phyloP scores from a whole-genome alignment of 805 yeast species.

The Myxozyma neglecta region DNA sequence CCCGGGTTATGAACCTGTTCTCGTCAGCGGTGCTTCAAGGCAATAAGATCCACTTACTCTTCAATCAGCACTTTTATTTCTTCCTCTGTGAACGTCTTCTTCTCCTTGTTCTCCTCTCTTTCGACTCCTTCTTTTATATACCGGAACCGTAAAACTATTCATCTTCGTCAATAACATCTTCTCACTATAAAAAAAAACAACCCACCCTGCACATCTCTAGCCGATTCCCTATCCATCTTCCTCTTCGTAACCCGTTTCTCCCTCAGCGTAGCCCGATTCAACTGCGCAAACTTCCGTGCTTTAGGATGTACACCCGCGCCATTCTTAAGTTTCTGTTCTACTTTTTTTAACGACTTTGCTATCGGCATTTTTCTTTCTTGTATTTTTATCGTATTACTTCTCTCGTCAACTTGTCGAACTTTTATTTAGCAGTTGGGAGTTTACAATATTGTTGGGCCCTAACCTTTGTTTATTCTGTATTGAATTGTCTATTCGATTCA shows the following conservation, averaged over 20 bases:
- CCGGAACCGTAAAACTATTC: conserved; percentile 50
- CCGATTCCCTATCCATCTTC: conserved; percentile 56
- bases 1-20: conserved; percentile 53
- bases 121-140: conserved; percentile 62
- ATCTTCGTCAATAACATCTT: background rate
- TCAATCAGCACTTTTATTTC: conserved; percentile 64
- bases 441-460: background rate
- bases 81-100: conserved; percentile 49
- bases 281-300: conserved; percentile 83
- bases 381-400: background rate
- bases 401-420: background rate
- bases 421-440: background rate
- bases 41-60: conserved; percentile 41
- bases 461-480: conserved; percentile 1
- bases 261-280: conserved; percentile 83
- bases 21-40: background rate
- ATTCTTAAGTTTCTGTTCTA: conserved; percentile 58
- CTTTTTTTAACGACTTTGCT: conserved; percentile 65
- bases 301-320: conserved; percentile 69
- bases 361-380: conserved; percentile 55
- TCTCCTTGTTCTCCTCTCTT: conserved; percentile 40
- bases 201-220: conserved; percentile 41
- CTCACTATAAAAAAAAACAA: conserved; percentile 5
- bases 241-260: conserved; percentile 66
- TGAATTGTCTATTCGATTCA: background rate